Evolutionary conservation across 2,329 filamentous ascomycete species (phyloP).

Genomic region (Fusarium nurragi): DNA sequence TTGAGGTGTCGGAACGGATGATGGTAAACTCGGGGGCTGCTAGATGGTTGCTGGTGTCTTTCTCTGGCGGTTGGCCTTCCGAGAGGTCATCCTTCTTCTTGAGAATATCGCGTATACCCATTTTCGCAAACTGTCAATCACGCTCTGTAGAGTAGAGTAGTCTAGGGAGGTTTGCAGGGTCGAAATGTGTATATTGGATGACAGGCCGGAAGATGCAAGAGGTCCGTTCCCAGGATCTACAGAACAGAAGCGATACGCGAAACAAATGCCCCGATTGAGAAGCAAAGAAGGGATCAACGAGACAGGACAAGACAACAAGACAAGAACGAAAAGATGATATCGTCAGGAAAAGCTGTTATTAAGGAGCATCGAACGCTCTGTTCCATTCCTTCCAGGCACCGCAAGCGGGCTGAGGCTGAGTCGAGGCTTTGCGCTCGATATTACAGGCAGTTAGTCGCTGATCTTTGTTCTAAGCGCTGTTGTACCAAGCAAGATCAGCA

Average conservation of each 20-base stretch:
- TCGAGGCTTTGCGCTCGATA: constrained; percentile 35
- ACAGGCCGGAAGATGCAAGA: constrained; percentile 6
- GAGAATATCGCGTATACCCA: constrained; percentile 64
- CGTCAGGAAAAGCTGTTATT: background rate
- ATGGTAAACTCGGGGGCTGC: constrained; percentile 78
- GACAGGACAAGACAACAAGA: background rate
- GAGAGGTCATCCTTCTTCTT: constrained; percentile 63
- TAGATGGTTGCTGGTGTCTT: constrained; percentile 51
- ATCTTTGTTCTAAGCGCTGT: constrained; percentile 20
- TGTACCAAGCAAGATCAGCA: constrained; percentile 10
- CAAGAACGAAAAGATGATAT: background rate
- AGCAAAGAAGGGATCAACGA: background rate
- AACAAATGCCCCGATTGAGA: constrained; percentile 3
- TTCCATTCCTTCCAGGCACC: constrained; percentile 22
- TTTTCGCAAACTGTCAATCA: constrained; percentile 40
- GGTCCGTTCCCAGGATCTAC: constrained; percentile 27
- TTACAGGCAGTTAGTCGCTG: background rate
- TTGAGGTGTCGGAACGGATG: constrained; percentile 82
- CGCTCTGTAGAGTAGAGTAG: background rate
- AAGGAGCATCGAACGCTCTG: background rate
- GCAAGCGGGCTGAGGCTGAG: constrained; percentile 42
- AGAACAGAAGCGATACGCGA: constrained; percentile 22
- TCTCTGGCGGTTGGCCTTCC: constrained; percentile 48
- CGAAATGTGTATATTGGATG: constrained; percentile 7
- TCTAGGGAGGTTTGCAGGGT: background rate